These are phyloP conservation scores for Candida pseudocylindracea DNA, from an alignment of 1,139 yeast genomes.

Conservation along the genomic window DNA sequence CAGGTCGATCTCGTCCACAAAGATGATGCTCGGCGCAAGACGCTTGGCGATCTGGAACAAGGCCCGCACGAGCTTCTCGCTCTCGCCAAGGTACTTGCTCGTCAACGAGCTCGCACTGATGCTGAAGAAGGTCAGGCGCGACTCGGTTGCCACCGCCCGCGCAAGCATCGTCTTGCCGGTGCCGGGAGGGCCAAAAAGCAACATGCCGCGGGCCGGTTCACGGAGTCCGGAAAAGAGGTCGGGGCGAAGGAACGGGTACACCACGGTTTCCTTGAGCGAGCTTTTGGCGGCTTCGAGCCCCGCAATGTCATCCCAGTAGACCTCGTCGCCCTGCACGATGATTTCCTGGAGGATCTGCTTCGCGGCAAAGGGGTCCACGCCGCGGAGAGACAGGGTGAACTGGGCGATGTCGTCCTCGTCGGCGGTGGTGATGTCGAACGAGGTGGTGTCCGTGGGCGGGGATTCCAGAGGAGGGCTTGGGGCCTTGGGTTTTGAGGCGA, in stretches of 20 bases:
- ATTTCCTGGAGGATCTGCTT: slow-evolving; percentile 73
- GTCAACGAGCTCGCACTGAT: slow-evolving; percentile 85
- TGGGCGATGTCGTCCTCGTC: slow-evolving; percentile 11
- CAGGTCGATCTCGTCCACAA: slow-evolving; percentile 93
- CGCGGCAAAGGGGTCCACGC: slow-evolving; percentile 18
- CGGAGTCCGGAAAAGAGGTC: slow-evolving; percentile 80
- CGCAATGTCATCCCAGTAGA: slow-evolving; percentile 92
- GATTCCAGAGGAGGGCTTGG: no score
- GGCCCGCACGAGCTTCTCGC: slow-evolving; percentile 84
- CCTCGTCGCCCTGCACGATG: slow-evolving; percentile 87
- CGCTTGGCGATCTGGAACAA: slow-evolving; percentile 69
- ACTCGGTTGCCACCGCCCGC: slow-evolving; percentile 92
- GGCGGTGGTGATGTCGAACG: slow-evolving; percentile 5
- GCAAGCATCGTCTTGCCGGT: slow-evolving; percentile 98
- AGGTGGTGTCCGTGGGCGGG: slow-evolving; percentile 1
- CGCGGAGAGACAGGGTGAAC: slow-evolving; percentile 15
- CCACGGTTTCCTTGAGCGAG: slow-evolving; percentile 88
- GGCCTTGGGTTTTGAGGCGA: slow-evolving; percentile 1
- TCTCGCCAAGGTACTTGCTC: slow-evolving; percentile 81
- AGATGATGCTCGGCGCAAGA: slow-evolving; percentile 81
- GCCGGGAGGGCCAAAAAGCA: slow-evolving; percentile 94
- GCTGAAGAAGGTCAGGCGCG: slow-evolving; percentile 82
- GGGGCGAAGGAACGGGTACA: slow-evolving; percentile 86
- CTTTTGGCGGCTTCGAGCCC: slow-evolving; percentile 81
- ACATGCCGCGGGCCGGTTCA: slow-evolving; percentile 94